Evolutionary conservation across 2,329 filamentous ascomycete genomes (phyloP), one percentile per base, ranked within the genome.

Genomic region (Colletotrichum euphorbiae): DNA sequence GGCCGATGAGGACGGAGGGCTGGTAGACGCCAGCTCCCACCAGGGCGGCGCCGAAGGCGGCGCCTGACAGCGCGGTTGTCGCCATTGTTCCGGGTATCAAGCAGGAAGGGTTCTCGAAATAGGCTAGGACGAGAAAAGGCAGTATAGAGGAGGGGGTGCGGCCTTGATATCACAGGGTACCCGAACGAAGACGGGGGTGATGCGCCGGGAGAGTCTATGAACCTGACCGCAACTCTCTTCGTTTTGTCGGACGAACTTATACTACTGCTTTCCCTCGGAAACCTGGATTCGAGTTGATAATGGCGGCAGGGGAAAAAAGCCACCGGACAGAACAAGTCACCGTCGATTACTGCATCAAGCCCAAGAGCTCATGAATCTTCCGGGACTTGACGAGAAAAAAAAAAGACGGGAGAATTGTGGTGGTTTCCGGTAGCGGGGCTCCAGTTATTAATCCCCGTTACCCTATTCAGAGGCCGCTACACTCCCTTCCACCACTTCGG

Each of bases 21-120:
- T 85, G 80, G 73, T 86, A 86, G 63, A 91, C 87, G 33, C 89
- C 89, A 1, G 89, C 83, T 3, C 83, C 84, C 36, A 86, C 81
- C 48, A 91, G 81, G 62, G 89, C 87, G 11, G 85, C 85, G 52
- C 90, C 90, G 71, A 91, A 91, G 51, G 84, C 81, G 45, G 82
- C 83, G 24, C 90, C 90, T 1, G 86, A 81, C 48, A 84, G 66
- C 46, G 83, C 58, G 1, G 78, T 74, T 2, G 80, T 74, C 2
- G 80, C 76, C 60, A 72, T 72, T 43, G 15, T 54, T 40, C 17
- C 36, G 33, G 28, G 51, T 54, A 55, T 38, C 12, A 38, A 12
- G 15, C 11, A 48, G 36, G 33, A 21, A 11, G 38, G 31, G 24
- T 46, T 28, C 19, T 19, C 7, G 36, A 13, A 4, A 19, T 19